Base-by-base conservation (phyloP, 2,329 filamentous ascomycete genomes). In the Trichoderma citrinoviride region DNA sequence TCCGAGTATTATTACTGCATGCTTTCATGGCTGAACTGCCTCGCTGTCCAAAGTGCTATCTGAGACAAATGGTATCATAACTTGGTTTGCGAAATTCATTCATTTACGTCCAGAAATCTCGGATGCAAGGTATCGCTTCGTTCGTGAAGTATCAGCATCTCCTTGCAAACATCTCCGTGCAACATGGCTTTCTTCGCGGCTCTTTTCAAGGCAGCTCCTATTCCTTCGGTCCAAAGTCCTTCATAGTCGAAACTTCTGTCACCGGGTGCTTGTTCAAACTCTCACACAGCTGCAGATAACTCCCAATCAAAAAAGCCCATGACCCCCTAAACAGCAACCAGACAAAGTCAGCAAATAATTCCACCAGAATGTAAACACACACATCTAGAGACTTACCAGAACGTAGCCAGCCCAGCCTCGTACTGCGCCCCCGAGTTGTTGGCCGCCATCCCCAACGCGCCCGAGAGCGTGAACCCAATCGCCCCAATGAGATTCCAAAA, bases 401-500 rank as follows among this genome's bases (percentile, higher is more conserved):
- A 40, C 41, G 33, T 23, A 73, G 66, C 64, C 54, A 67, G 40
- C 7, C 58, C 60, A 41, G 66, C 66, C 61, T 67, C 29, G 14
- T 37, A 67, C 29, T 67, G 66, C 25, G 66, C 66, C 40, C 64
- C 57, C 67, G 67, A 46, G 72, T 66, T 14, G 55, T 68, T 12
- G 65, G 75, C 61, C 77, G 73, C 25, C 71, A 75, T 7, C 71
- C 73, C 85, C 33, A 87, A 71, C 2, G 81, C 84, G n/a, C 84
- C 85, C 66, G 83, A 86, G 0, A 87, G 76, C 5, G 85, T 88
- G 71, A 89, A 90, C 0, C 87, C 87, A 25, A 89, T 70, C 1
- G 83, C 83, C 1, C 88, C 88, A 21, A 90, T 76, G 2, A 88
- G 73, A 69, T 90, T 90, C 86, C 87, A 90, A 8, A 83, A 73